Percentiles rank a stretch among this genome's conserved stretches.
Conservation (phyloP, 139 green algal genomes). For the Pleodorina starrii region DNA sequence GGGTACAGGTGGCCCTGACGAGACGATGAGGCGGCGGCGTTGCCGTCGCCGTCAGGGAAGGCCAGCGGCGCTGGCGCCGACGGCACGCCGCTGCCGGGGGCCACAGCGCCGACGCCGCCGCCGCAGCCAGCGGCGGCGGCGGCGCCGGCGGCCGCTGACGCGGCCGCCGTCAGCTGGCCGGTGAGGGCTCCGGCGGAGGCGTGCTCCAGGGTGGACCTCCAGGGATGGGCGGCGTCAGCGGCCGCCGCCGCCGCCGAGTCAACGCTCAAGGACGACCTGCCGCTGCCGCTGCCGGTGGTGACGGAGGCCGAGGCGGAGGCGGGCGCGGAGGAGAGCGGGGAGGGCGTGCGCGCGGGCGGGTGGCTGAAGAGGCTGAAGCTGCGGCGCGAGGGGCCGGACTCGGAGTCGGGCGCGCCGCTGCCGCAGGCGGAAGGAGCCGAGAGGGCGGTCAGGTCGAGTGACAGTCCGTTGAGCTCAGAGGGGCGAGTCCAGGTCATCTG, state of each 20-base stretch:
- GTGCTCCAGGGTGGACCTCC: slow-evolving; percentile 14
- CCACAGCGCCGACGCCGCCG: background rate
- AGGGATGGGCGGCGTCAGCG: background rate
- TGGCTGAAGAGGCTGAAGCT: slow-evolving; percentile 65
- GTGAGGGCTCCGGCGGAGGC: background rate
- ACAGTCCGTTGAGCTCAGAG: slow-evolving; percentile 57
- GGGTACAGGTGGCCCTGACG: background rate
- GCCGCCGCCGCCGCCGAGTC: background rate
- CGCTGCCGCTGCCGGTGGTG: background rate
- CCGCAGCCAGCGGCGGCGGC: too few relatives aligned
- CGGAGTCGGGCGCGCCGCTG: background rate
- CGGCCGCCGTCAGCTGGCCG: background rate
- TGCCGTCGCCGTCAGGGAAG: background rate
- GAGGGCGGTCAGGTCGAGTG: slow-evolving; percentile 29
- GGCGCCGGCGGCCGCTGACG: background rate
- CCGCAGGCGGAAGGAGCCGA: too few relatives aligned
- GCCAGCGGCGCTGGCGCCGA: background rate
- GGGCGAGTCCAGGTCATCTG: slow-evolving; percentile 50
- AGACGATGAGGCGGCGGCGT: background rate
- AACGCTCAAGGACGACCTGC: background rate
- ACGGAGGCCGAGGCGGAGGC: background rate
- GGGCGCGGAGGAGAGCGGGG: background rate
- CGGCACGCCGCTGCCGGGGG: background rate
- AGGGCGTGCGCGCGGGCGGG: background rate
- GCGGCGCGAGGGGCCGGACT: background rate